Evolutionary conservation across 2,329 filamentous ascomycete genomes (phyloP), one percentile per base, ranked within the genome.

Genomic region (Aspergillus thermomutatus): DNA sequence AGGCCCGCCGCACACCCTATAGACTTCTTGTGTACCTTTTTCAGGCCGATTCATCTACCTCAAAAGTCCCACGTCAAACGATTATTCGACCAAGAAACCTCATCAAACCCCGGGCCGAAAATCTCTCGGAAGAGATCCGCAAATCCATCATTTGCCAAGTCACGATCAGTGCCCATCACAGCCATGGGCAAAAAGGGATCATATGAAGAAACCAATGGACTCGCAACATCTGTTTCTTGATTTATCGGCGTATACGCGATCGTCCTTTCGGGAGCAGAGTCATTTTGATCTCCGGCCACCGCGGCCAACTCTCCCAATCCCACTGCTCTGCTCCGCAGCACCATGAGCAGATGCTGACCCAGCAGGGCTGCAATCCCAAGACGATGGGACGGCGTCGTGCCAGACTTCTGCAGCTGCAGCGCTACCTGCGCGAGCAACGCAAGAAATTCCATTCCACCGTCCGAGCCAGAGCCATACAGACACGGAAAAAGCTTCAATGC

Each of bases 281-380:
- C n/a, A n/a, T n/a, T n/a, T n/a, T n/a, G n/a, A n/a, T 4, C 19
- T 7, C 26, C 40, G 9, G 19, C 11, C 1, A 28, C 4, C 0
- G 17, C 17, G 8, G 41, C 25, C 11, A 41, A 27, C 21, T 51
- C 46, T 7, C 49, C 55, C 4, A 64, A 25, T 49, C 47, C 21
- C 14, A 17, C 52, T 49, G 68, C 60, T 54, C 63, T 51, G 31
- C 68, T 50, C 55, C 62, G 63, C 1, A 71, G 31, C 11, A 70
- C 68, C 52, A 64, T 62, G 48, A 66, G 56, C 0, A 70, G 56
- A 55, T 71, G 69, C 43, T 69, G 64, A 9, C 68, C 68, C 27
- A 71, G 56, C 3, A 70, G 52, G 3, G 67, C 67, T 0, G 68
- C 68, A 28, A 71, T 69, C 1, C 68, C 69, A 50, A 68, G 66